Base-by-base conservation (phyloP, 2,329 filamentous ascomycete species). In the Neofusicoccum parvum region DNA sequence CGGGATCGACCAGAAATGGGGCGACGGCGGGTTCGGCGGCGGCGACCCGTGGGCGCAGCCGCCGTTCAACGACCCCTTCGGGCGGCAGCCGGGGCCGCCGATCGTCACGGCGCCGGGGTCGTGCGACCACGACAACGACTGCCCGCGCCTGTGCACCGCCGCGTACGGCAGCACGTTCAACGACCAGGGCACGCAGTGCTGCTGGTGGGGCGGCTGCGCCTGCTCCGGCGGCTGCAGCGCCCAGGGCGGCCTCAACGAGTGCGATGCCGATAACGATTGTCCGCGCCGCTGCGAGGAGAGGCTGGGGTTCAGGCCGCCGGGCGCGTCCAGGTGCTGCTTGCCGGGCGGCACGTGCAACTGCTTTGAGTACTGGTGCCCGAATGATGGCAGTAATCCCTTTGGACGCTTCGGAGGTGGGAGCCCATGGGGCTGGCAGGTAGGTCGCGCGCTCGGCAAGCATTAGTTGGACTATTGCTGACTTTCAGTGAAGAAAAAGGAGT, bases 71-170 rank as follows among this genome's bases (percentile, higher is more conserved):
- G 27, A 32, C 27, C 27, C 27, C 1, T 32, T 7, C 27, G 27
- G 27, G 5, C 27, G 6, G 27, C 27, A 32, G 27, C 27, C 27
- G 5, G 27, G 27, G 27, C 27, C 27, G 27, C 27, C 27, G 5
- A 32, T 32, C 27, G 7, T 3, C 5, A 32, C 27, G 5, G 27
- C 27, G 1, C 20, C 37, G 0, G 37, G 37, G 20, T 14, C 14
- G 12, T 58, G 53, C 53, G 53, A 58, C 36, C 5, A 9, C 23
- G 39, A 58, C 39, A 58, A 58, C 36, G 53, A 58, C 53, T 58
- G 53, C 53, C 53, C 53, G 20, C 39, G 53, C 23, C 6, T 58
- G 12, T 58, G 53, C 53, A 2, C 39, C 12, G 3, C 12, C 2
- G 23, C 32, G 14, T 14, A 11, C 39, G 37, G 37, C 20, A 37